Evolutionary conservation across 1,284 basidiomycete genomes (phyloP).

Genomic region (Ganoderma boninense): DNA sequence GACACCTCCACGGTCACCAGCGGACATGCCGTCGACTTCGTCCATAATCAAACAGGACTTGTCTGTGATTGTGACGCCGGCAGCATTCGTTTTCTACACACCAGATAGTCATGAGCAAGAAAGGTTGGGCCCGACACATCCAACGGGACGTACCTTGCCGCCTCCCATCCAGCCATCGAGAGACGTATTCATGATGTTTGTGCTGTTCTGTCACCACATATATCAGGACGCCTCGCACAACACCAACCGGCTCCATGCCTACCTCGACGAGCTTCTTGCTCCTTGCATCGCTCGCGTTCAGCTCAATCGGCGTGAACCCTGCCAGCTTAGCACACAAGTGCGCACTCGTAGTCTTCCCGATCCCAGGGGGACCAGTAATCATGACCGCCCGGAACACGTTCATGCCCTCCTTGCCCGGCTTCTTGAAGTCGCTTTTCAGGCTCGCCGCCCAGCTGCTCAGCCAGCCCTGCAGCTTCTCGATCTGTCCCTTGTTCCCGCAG

Average conservation of each 20-base stretch:
- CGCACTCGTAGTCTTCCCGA: constrained; percentile 97
- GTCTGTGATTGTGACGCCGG: constrained; percentile 79
- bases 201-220: constrained; percentile 68
- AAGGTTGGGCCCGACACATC: not conserved
- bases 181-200: constrained; percentile 88
- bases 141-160: constrained; percentile 52
- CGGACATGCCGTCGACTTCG: constrained; percentile 99
- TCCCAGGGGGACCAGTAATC: constrained; percentile 94
- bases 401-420: constrained; percentile 92
- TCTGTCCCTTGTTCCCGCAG: constrained; percentile 92
- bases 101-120: constrained; percentile 33
- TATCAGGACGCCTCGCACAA: not conserved
- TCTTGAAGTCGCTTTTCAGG: constrained; percentile 85
- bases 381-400: constrained; percentile 89
- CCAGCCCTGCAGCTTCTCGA: constrained; percentile 92
- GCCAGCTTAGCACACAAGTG: constrained; percentile 91
- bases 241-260: constrained; percentile 15
- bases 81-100: constrained; percentile 64
- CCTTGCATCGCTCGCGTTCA: constrained; percentile 95
- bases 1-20: constrained; percentile 95
- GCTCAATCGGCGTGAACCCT: constrained; percentile 92
- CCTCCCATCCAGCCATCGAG: constrained; percentile 89
- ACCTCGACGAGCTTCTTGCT: constrained; percentile 98
- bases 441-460: constrained; percentile 82
- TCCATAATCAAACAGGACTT: constrained; percentile 97